Evolutionary conservation across 768 basidiomycete genomes (phyloP), one percentile per base, ranked within the genome.

Genomic region (Lactarius vividus): DNA sequence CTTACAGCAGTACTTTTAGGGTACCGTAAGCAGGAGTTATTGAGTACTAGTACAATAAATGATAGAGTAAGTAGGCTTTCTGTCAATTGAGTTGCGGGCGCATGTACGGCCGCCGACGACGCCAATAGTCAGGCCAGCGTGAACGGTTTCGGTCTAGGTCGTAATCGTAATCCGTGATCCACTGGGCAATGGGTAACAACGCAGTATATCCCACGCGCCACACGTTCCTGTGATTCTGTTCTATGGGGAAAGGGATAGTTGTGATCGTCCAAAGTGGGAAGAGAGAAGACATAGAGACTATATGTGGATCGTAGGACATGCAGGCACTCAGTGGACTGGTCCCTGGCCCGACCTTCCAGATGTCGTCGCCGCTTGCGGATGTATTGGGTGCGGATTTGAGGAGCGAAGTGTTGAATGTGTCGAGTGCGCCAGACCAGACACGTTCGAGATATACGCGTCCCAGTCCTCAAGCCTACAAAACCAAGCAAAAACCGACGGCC

Each of bases 401-500:
- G 46, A 11, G 3, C 46, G 46, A 13, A 40, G 64, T 33, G 63
- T 40, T 16, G 57, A 9, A 33, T 65, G 60, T 18, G 29, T 18
- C 42, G 56, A 15, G 16, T 67, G 68, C 23, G 60, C 28, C 40
- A 67, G 57, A 11, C 69, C 63, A 5, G 68, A 67, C 35, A 69
- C 46, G 44, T 23, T 67, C 57, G 67, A 61, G 23, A 70, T 62
- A 59, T 70, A 70, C 57, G 63, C 52, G 46, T 63, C 60, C 69
- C 69, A 70, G 16, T 70, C 69, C 37, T 65, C 67, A 49, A 68
- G 57, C 63, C 69, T 70, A 31, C 15, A 55, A 20, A 31, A 16
- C 10, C 61, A 31, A 49, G 20, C 49, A 4, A 59, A 54, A 10
- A 31, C 31, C 20, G 15, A 42, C 42, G 18, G 20, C 40, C 3